Conservation (phyloP, 1,139 yeast species). For the Diutina siamensis region DNA sequence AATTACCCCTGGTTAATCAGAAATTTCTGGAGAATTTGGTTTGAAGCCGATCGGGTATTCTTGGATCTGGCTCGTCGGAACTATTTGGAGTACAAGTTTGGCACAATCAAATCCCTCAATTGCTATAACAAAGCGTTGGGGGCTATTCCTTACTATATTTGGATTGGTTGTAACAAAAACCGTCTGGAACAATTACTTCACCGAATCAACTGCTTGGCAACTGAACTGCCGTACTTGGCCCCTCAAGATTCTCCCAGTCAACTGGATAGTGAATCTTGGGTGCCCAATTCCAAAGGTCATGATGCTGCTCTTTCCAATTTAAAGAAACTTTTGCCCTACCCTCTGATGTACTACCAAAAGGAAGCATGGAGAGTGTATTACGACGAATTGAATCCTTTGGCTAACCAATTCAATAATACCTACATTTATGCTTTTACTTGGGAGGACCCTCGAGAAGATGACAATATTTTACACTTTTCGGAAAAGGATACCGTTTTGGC, state of each 20-base stretch:
- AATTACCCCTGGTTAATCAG: conserved; percentile 68
- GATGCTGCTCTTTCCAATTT: conserved; percentile 61
- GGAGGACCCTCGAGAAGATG: conserved; percentile 85
- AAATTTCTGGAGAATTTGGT: conserved; percentile 82
- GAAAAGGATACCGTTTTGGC: conserved; percentile 65
- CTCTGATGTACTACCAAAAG: conserved; percentile 65
- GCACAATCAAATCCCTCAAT: conserved; percentile 66
- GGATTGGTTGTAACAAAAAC: conserved; percentile 71
- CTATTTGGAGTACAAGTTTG: conserved; percentile 70
- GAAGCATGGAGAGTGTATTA: conserved; percentile 74
- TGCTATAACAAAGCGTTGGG: conserved; percentile 54
- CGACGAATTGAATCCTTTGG: conserved; percentile 57
- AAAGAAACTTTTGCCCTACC: conserved; percentile 60
- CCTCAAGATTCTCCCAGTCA: conserved; percentile 20
- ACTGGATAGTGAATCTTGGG: conserved; percentile 17
- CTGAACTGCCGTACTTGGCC: conserved; percentile 71
- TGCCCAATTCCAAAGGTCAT: conserved; percentile 51
- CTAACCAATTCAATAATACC: conserved; percentile 63
- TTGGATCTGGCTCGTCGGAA: conserved; percentile 75
- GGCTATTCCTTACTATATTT: conserved; percentile 67
- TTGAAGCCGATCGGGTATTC: conserved; percentile 73
- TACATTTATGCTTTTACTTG: conserved; percentile 81
- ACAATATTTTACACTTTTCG: conserved; percentile 47
- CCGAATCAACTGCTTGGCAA: conserved; percentile 60
- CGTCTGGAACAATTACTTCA: conserved; percentile 49